Evolutionary conservation across 495 filamentous ascomycete genomes (phyloP).

Genomic region (Viridothelium virens): DNA sequence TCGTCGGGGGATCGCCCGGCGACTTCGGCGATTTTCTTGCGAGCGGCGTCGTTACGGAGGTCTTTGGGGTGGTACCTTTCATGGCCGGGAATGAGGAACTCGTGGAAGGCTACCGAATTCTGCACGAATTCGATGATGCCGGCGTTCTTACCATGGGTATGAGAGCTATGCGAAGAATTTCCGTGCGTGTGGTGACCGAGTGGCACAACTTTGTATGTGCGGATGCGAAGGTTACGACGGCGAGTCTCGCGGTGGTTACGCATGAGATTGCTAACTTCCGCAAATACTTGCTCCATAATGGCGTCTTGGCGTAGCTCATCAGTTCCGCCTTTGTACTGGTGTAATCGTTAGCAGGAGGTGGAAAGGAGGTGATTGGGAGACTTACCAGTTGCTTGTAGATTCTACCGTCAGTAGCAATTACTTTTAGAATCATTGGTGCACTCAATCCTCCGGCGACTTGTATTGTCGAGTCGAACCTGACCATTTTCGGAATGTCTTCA

Average conservation of each 20-base stretch:
- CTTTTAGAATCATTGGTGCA: constrained; percentile 83
- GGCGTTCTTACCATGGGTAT: constrained; percentile 38
- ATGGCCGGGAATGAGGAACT: constrained; percentile 86
- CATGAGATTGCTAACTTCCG: constrained; percentile 83
- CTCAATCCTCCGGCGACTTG: constrained; percentile 83
- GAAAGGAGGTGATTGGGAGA: constrained; percentile 8
- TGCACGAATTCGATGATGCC: constrained; percentile 97
- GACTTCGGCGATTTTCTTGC: constrained; percentile 66
- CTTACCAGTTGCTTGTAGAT: constrained; percentile 77
- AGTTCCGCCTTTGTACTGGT: constrained; percentile 79
- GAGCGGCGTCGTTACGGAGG: constrained; percentile 61
- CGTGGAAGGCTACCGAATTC: constrained; percentile 82
- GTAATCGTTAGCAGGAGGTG: constrained; percentile 7
- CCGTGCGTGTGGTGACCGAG: constrained; percentile 46
- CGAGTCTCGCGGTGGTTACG: constrained; percentile 76
- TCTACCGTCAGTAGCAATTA: constrained; percentile 63
- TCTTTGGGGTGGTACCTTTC: constrained; percentile 78
- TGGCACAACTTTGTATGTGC: constrained; percentile 94
- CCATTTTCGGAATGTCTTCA: constrained; percentile 59
- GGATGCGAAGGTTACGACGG: constrained; percentile 77
- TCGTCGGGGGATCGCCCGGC: constrained; percentile 58
- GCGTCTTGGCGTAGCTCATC: constrained; percentile 98
- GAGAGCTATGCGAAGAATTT: constrained; percentile 31
- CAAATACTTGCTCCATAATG: constrained; percentile 99
- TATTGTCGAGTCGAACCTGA: constrained; percentile 60